phyloP scores from a whole-genome alignment of 2,329 filamentous ascomycete genomes.

The Trichoderma simmonsii region DNA sequence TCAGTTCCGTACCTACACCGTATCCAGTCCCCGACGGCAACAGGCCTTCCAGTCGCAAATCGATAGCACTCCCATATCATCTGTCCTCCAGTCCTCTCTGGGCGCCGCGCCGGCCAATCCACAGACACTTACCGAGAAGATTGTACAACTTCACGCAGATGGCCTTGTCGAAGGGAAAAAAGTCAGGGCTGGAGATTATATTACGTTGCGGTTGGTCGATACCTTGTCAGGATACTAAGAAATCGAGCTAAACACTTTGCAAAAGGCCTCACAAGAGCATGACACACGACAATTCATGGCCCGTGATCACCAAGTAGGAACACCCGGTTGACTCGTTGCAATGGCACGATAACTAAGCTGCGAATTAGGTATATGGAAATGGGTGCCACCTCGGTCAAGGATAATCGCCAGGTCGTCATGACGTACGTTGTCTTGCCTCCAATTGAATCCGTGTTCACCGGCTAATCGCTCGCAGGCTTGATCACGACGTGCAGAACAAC shows the following conservation, averaged over 20 bases:
- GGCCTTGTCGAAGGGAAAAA: constrained; percentile 71
- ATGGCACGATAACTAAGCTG: neutral
- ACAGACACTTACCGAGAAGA: constrained; percentile 90
- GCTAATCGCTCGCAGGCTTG: constrained; percentile 43
- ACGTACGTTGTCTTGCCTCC: constrained; percentile 37
- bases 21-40: constrained; percentile 32
- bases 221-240: no score
- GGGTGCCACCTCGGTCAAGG: constrained; percentile 53
- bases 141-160: constrained; percentile 78
- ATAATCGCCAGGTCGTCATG: constrained; percentile 56
- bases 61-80: constrained; percentile 49
- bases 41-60: constrained; percentile 64
- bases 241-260: neutral
- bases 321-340: neutral
- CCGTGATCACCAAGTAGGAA: constrained; percentile 58
- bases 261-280: constrained; percentile 64
- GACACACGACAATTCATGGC: constrained; percentile 84
- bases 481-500: constrained; percentile 88
- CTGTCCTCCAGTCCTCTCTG: constrained; percentile 53
- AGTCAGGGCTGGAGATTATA: constrained; percentile 79
- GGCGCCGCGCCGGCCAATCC: constrained; percentile 39
- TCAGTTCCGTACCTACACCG: constrained; percentile 1
- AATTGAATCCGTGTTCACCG: neutral
- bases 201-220: constrained; percentile 44
- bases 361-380: constrained; percentile 64